These are phyloP conservation scores for Sclerotiophoma versabilis DNA, from an alignment of 2,329 filamentous ascomycete genomes.

Conservation along the genomic window DNA sequence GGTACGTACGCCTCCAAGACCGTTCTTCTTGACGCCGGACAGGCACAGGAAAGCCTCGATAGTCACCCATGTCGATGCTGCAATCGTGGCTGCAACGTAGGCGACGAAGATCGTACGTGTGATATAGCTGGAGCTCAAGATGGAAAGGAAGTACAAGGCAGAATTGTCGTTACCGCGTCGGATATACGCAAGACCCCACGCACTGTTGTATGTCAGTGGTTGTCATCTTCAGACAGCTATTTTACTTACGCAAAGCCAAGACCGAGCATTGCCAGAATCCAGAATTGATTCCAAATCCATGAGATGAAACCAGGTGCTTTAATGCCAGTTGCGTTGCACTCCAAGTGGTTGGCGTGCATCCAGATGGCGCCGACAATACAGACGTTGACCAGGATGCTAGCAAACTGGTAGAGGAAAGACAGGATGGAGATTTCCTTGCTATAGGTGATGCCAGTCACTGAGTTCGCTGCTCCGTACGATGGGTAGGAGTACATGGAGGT, in stretches of 20 bases:
- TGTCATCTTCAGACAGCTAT: not conserved
- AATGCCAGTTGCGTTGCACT: slow-evolving; percentile 24
- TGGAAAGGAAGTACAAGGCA: slow-evolving; percentile 17
- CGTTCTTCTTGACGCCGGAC: slow-evolving; percentile 24
- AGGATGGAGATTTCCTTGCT: slow-evolving; percentile 25
- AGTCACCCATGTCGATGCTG: slow-evolving; percentile 20
- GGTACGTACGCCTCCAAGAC: slow-evolving; percentile 18
- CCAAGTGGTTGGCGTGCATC: slow-evolving; percentile 28
- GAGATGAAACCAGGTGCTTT: slow-evolving; percentile 23
- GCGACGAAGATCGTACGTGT: slow-evolving; percentile 19
- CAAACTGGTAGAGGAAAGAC: slow-evolving; percentile 26
- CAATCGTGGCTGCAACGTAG: slow-evolving; percentile 18
- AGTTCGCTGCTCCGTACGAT: slow-evolving; percentile 8
- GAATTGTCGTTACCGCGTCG: slow-evolving; percentile 11
- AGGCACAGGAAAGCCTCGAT: slow-evolving; percentile 23
- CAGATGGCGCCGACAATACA: slow-evolving; percentile 36
- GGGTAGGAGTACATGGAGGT: slow-evolving; percentile 27
- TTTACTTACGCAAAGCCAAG: slow-evolving; percentile 21
- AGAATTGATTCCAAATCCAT: slow-evolving; percentile 22
- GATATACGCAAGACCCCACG: slow-evolving; percentile 20
- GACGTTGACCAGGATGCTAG: slow-evolving; percentile 23
- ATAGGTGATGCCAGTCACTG: slow-evolving; percentile 2
- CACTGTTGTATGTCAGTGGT: not conserved
- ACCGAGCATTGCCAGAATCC: slow-evolving; percentile 22
- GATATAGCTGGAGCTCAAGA: slow-evolving; percentile 11